Evolutionary conservation across 1,139 yeast species (phyloP).

Genomic region (Candida pseudoviswanathii): DNA sequence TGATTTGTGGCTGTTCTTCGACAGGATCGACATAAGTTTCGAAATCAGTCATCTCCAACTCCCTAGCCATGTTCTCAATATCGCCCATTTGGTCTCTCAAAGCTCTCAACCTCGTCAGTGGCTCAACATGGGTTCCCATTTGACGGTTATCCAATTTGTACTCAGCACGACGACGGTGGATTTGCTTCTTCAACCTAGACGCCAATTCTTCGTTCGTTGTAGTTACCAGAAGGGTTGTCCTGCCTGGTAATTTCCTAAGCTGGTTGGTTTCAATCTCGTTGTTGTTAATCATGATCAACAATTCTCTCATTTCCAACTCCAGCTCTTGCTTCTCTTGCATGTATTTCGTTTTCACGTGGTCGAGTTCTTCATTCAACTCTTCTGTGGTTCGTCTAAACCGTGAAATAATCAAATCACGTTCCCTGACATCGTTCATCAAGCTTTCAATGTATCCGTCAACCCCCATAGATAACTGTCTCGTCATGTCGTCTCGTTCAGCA

Average conservation of each 20-base stretch:
- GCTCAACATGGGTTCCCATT: conserved; percentile 65
- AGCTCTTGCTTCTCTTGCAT: conserved; percentile 80
- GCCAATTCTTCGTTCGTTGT: conserved; percentile 49
- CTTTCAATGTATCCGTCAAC: conserved; percentile 82
- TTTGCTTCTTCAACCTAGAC: conserved; percentile 56
- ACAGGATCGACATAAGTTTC: conserved; percentile 38
- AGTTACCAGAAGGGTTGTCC: conserved; percentile 40
- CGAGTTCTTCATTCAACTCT: conserved; percentile 65
- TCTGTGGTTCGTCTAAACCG: conserved; percentile 71
- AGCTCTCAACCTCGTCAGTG: conserved; percentile 73
- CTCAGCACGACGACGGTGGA: conserved; percentile 64
- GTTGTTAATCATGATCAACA: conserved; percentile 65
- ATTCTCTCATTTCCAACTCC: conserved; percentile 86
- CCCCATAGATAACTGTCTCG: conserved; percentile 73
- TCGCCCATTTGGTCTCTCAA: conserved; percentile 85
- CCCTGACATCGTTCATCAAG: conserved; percentile 68
- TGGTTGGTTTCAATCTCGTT: conserved; percentile 28
- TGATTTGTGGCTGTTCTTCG: conserved; percentile 6
- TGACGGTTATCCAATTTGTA: conserved; percentile 57
- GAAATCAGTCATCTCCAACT: conserved; percentile 84
- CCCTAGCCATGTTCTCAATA: conserved; percentile 81
- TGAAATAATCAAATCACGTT: conserved; percentile 67
- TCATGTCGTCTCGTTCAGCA: conserved; percentile 82
- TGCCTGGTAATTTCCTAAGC: conserved; percentile 20
- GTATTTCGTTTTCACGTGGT: conserved; percentile 69